These are phyloP conservation scores for Naganishia onofrii DNA, from an alignment of 768 basidiomycete species.

Conservation along the genomic window DNA sequence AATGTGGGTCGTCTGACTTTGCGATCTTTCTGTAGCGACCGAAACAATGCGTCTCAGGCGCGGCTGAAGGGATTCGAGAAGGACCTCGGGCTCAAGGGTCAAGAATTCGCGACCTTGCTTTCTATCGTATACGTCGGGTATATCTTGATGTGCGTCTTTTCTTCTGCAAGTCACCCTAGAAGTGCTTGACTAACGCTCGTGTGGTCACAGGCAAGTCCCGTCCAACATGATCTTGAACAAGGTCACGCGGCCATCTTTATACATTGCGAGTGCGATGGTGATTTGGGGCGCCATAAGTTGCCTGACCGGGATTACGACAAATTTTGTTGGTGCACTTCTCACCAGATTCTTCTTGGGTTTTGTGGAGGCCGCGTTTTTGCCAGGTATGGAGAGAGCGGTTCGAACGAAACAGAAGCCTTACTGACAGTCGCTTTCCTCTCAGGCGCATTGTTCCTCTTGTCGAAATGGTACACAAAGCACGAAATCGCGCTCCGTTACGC, in stretches of 20 bases:
- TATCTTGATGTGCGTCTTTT: slow-evolving; percentile 29
- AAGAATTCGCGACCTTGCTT: slow-evolving; percentile 45
- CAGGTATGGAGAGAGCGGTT: too few species aligned
- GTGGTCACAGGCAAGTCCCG: slow-evolving; percentile 40
- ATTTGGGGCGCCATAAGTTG: slow-evolving; percentile 49
- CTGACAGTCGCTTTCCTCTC: slow-evolving; percentile 33
- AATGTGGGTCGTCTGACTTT: neutral
- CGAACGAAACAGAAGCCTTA: too few species aligned
- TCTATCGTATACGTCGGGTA: slow-evolving; percentile 48
- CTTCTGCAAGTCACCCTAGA: too few species aligned
- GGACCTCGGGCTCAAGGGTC: slow-evolving; percentile 44
- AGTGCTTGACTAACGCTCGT: slow-evolving; percentile 28
- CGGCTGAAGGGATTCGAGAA: slow-evolving; percentile 43
- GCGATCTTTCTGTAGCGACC: slow-evolving; percentile 30
- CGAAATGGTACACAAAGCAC: slow-evolving; percentile 36
- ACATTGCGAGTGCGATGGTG: slow-evolving; percentile 40
- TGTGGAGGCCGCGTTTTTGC: too few species aligned
- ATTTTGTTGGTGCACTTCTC: slow-evolving; percentile 54
- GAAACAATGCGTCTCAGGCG: slow-evolving; percentile 49
- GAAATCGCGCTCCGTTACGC: slow-evolving; percentile 35
- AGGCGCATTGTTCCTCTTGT: slow-evolving; percentile 46
- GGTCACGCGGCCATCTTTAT: slow-evolving; percentile 48
- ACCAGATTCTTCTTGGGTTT: slow-evolving; percentile 68
- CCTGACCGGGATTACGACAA: slow-evolving; percentile 57
- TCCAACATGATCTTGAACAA: slow-evolving; percentile 47